Evolutionary conservation across 495 filamentous ascomycete genomes (phyloP), one percentile per base, ranked within the genome.

Genomic region (Neurospora sp.): DNA sequence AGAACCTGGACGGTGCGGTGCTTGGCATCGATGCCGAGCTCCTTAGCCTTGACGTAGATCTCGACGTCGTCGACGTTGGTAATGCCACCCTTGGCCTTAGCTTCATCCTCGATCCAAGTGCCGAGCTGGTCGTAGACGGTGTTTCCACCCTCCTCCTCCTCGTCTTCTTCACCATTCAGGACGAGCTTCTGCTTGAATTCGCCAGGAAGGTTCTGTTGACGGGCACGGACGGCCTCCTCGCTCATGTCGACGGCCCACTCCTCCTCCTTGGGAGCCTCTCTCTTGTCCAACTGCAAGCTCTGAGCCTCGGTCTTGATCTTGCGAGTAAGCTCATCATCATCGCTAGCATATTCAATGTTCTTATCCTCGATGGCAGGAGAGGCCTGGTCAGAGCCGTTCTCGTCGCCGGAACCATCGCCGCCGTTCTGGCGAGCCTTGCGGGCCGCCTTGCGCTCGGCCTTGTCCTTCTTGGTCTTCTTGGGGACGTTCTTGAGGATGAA

Each of bases 401-500:
- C 85, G 59, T 85, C 84, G 69, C 86, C 88, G 78, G 89, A 93
- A 75, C 82, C 87, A 74, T 79, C 83, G 72, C 91, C 89, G 74
- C 90, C 92, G 75, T 92, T 96, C 81, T 94, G 89, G 81, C 91
- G 92, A 69, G 93, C 93, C 81, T 90, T 93, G 78, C 91, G 91
- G 75, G 90, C 90, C 79, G 95, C 96, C 82, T 94, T 93, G 82
- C 91, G 91, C 75, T 92, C 87, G 81, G 96, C 93, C 85, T 98
- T 94, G 86, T 97, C 96, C 85, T 97, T 97, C 82, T 96, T 94
- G 81, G 92, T 91, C 86, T 96, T 97, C 81, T 86, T 86, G 74
- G 94, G 91, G 78, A 91, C 89, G 83, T 96, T 97, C 85, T 97
- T 97, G 79, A 98, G 86, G 79, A 99, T 98, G 88, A 97, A 99